These are phyloP conservation scores for Royoungia palumana DNA, from an alignment of 768 basidiomycete species.

Conservation along the genomic window DNA sequence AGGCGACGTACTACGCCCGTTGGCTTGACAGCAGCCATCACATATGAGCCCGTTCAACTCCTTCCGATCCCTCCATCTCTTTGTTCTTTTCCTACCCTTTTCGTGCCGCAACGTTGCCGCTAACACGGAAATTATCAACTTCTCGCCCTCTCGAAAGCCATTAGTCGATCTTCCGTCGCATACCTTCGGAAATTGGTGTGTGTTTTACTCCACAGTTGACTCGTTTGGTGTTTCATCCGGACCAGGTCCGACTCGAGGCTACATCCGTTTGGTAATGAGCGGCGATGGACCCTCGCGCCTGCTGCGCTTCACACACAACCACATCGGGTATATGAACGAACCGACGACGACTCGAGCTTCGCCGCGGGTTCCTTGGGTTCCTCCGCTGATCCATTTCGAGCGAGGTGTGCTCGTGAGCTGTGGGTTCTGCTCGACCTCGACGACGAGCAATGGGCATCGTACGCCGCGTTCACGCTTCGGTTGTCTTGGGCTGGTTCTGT, in stretches of 20 bases:
- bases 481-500: conserved; percentile 58
- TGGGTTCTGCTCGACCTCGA: conserved; percentile 50
- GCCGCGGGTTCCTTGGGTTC: too few relatives aligned
- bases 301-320: conserved; percentile 40
- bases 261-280: conserved; percentile 29
- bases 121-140: conserved; percentile 69
- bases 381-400: too few relatives aligned
- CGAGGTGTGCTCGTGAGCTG: conserved; percentile 39
- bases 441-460: conserved; percentile 36
- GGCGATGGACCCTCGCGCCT: conserved; percentile 39
- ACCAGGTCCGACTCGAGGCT: conserved; percentile 39
- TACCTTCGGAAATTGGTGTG: conserved; percentile 30
- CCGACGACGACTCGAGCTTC: not conserved
- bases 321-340: conserved; percentile 35
- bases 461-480: conserved; percentile 48
- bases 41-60: conserved; percentile 13
- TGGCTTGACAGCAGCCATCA: conserved; percentile 19
- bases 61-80: conserved; percentile 14
- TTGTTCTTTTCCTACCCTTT: conserved; percentile 11
- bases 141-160: conserved; percentile 33
- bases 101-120: conserved; percentile 35
- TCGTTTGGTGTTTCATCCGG: not conserved
- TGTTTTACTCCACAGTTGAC: not conserved
- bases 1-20: conserved; percentile 1
- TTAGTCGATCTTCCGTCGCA: conserved; percentile 15